Base-by-base conservation (phyloP, 371 early-diverging fungal species). In the Rhizomucor pusillus region DNA sequence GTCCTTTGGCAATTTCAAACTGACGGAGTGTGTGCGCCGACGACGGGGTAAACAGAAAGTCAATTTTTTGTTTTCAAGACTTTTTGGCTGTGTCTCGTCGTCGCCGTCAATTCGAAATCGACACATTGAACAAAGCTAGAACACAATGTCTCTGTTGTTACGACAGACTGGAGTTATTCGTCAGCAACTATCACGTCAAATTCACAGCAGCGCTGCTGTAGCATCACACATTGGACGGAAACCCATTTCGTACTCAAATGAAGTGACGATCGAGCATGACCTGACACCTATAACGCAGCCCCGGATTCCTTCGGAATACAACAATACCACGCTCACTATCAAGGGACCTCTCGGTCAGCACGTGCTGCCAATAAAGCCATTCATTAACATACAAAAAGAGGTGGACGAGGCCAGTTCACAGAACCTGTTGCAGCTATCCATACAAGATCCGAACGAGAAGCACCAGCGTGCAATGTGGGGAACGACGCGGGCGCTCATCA, bases 381-480 rank as follows among this genome's bases (percentile, higher is more conserved):
- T 81, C 64, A 86, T 95, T 20, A 73, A 75, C 11, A 62, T 95
- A 3, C 54, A 65, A 23, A 75, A 86, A 43, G 58, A 67, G 29
- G 48, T 69, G 41, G 58, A 59, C 40, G 66, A 69, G 52, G 74
- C 73, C 18, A 78, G 68, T 33, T 72, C 73, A 33, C 86, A 82
- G 50, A 66, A 71, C 25, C 57, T 66, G 33, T 51, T 94, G 4
- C 29, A 69, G 13, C 81, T 97, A 10, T 48, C 68, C 1, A 86
- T 95, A 0, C 60, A 67, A 16, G 82, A 93, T 60, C 69, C 81
- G 1, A 52, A 52, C 16, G 66, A 80, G 46, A 86, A 87, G 63
- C 69, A 82, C 37, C 97, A 98, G 71, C 71, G 84, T 50, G 80
- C 86, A 43, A 94, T 92, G 94, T 98, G 98, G 98, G 98, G 98